These are phyloP conservation scores for Zizania palustris DNA, from an alignment of 202 grass and related monocot genomes.

Conservation along the genomic window DNA sequence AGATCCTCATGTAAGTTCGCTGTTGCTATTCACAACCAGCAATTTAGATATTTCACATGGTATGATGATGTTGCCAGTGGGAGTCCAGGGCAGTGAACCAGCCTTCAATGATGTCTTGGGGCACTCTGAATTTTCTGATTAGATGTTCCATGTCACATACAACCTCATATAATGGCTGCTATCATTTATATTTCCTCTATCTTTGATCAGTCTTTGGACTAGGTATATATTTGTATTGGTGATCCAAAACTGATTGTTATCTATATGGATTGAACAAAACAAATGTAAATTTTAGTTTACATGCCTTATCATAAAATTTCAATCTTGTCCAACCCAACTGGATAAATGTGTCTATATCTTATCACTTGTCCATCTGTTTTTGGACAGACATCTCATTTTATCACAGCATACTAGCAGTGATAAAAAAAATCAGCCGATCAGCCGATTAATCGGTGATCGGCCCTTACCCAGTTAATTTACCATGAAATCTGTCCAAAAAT, in stretches of 20 bases:
- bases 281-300: neutral
- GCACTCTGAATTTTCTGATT: conserved; percentile 10
- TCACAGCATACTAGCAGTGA: too few relatives aligned
- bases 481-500: too few relatives aligned
- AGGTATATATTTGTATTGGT: conserved; percentile 10
- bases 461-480: too few relatives aligned
- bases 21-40: neutral
- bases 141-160: neutral
- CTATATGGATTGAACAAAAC: neutral
- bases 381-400: neutral
- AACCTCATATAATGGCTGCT: neutral
- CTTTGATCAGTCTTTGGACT: conserved; percentile 1
- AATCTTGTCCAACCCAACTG: neutral
- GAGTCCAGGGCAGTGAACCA: conserved; percentile 1
- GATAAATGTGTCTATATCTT: neutral
- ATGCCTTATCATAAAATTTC: neutral
- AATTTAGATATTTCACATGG: neutral
- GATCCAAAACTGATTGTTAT: neutral
- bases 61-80: neutral
- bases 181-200: neutral
- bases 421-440: too few relatives aligned
- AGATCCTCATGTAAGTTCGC: conserved; percentile 75
- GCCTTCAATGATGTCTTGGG: conserved; percentile 2
- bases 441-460: too few relatives aligned
- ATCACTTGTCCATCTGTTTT: neutral